Conservation (phyloP, 768 basidiomycete genomes). For the Wakefieldia striispora region DNA sequence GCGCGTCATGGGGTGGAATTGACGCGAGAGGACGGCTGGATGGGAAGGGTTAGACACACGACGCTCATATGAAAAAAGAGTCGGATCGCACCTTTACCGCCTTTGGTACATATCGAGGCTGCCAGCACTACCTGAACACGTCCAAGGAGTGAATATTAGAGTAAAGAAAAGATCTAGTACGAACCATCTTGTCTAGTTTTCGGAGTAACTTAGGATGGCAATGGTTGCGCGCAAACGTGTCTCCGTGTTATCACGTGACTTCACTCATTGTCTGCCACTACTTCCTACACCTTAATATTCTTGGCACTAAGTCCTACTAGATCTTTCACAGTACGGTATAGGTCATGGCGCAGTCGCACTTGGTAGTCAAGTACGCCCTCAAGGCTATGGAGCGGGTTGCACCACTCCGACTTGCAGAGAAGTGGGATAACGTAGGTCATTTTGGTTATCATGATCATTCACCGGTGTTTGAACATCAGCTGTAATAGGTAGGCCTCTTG, state of each 20-base stretch:
- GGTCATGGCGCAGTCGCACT: conserved; percentile 12
- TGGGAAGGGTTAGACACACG: background rate
- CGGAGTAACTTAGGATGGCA: background rate
- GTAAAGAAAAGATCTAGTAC: background rate
- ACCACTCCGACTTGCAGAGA: conserved; percentile 80
- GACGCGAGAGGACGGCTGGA: conserved; percentile 90
- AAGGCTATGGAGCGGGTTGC: conserved; percentile 82
- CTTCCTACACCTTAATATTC: conserved; percentile 27
- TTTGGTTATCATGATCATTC: background rate
- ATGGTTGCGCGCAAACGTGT: conserved; percentile 12
- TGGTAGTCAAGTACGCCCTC: conserved; percentile 46
- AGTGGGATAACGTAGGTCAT: conserved; percentile 88
- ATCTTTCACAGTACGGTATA: no score
- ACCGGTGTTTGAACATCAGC: conserved; percentile 6
- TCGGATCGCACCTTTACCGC: conserved; percentile 77
- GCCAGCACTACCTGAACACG: conserved; percentile 78
- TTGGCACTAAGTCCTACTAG: no score
- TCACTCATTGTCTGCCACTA: no score
- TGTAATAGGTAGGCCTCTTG: conserved; percentile 63
- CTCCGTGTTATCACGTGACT: conserved; percentile 17
- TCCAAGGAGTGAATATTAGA: conserved; percentile 3
- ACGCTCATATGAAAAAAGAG: background rate
- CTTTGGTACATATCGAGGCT: conserved; percentile 93
- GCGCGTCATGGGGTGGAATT: conserved; percentile 91
- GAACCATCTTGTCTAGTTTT: conserved; percentile 20